A percentile compares a stretch with the other conserved stretches of the same genome.
phyloP scores from a whole-genome alignment of 2,329 filamentous ascomycete species.

The Exophiala sp. region DNA sequence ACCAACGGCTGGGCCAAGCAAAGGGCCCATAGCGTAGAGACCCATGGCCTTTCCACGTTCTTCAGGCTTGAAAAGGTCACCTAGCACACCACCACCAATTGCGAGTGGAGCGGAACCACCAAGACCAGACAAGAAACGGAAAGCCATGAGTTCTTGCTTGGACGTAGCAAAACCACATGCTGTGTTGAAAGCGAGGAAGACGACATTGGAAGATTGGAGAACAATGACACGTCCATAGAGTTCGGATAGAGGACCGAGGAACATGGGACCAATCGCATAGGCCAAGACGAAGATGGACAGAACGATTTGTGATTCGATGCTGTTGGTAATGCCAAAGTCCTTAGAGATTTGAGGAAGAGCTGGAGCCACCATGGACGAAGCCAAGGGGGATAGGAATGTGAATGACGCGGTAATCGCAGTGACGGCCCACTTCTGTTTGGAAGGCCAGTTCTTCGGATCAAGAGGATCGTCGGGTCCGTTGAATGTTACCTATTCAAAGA shows the following conservation, averaged over 20 bases:
- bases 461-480: constrained; percentile 51
- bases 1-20: constrained; percentile 45
- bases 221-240: constrained; percentile 56
- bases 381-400: constrained; percentile 62
- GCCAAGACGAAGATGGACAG: constrained; percentile 57
- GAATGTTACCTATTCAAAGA: constrained; percentile 42
- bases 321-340: constrained; percentile 52
- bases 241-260: constrained; percentile 54
- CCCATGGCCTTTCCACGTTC: constrained; percentile 30
- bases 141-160: constrained; percentile 54
- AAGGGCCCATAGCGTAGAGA: constrained; percentile 29
- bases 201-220: constrained; percentile 54
- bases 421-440: constrained; percentile 56
- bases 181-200: constrained; percentile 59
- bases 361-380: constrained; percentile 59
- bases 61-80: constrained; percentile 29
- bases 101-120: constrained; percentile 58
- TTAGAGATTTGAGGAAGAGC: constrained; percentile 50
- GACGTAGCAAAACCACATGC: constrained; percentile 57
- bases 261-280: constrained; percentile 52
- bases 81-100: constrained; percentile 45
- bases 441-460: constrained; percentile 55
- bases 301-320: constrained; percentile 46
- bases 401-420: constrained; percentile 56
- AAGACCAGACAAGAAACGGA: constrained; percentile 58